Evolutionary conservation across 2,329 filamentous ascomycete species (phyloP).

Genomic region (Scytalidium sp.): DNA sequence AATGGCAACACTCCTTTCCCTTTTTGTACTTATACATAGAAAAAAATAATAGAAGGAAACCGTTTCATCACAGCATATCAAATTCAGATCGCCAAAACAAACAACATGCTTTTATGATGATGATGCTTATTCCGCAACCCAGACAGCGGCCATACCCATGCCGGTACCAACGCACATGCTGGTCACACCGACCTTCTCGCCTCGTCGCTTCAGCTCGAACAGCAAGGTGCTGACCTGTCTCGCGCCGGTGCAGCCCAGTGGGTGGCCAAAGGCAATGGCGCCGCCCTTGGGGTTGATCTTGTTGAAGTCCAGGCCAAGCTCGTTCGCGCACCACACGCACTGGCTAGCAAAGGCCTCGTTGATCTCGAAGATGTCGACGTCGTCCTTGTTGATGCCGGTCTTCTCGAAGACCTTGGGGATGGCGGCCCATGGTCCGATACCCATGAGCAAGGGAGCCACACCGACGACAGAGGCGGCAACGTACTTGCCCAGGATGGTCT

Average conservation of each 20-base stretch:
- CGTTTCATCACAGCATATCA: no score
- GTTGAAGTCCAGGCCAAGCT: slow-evolving; percentile 75
- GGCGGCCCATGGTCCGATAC: slow-evolving; percentile 90
- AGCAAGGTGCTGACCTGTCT: slow-evolving; percentile 90
- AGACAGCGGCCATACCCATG: slow-evolving; percentile 97
- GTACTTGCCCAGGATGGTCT: slow-evolving; percentile 89
- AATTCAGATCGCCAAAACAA: no score
- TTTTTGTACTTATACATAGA: no score
- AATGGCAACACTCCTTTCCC: no score
- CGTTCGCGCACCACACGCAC: slow-evolving; percentile 88
- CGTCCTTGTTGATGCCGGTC: slow-evolving; percentile 80
- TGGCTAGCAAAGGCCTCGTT: slow-evolving; percentile 98
- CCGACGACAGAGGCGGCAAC: slow-evolving; percentile 83
- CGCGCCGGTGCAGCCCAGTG: slow-evolving; percentile 89
- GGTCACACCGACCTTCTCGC: slow-evolving; percentile 83
- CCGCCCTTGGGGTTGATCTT: slow-evolving; percentile 98
- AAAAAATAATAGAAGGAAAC: no score
- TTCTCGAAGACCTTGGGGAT: slow-evolving; percentile 90
- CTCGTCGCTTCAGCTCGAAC: slow-evolving; percentile 82
- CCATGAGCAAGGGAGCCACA: slow-evolving; percentile 92
- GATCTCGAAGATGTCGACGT: slow-evolving; percentile 97
- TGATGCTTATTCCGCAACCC: slow-evolving; percentile 97
- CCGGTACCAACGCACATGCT: slow-evolving; percentile 97
- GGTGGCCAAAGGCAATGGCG: slow-evolving; percentile 94
- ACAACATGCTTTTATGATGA: no score